phyloP scores from a whole-genome alignment of 345 rosid species.

The Populus euphratica region DNA sequence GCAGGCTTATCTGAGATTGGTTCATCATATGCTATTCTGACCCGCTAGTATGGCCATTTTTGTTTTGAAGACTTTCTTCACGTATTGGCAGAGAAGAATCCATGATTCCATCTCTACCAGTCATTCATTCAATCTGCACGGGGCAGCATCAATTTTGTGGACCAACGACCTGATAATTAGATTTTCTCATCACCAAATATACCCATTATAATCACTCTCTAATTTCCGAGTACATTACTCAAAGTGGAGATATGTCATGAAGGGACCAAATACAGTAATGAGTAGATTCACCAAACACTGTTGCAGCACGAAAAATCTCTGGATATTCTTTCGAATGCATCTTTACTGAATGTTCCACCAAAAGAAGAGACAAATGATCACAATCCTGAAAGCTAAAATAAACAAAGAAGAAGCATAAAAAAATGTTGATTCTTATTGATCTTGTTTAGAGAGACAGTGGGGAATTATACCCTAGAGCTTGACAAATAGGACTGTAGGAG shows the following conservation, averaged over 20 bases:
- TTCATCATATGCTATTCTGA: neutral
- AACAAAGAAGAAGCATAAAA: neutral
- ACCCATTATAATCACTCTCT: neutral
- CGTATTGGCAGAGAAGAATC: neutral
- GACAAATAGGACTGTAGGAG: neutral
- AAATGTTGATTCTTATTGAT: neutral
- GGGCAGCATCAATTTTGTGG: neutral
- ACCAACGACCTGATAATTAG: neutral
- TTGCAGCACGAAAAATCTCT: neutral
- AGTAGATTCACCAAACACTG: neutral
- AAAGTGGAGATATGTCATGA: neutral
- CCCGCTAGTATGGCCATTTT: neutral
- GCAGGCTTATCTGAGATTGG: neutral
- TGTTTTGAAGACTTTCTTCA: neutral
- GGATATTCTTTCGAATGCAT: too few relatives aligned
- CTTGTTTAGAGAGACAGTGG: constrained; percentile 5
- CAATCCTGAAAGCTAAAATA: neutral
- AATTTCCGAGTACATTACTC: neutral
- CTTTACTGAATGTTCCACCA: neutral
- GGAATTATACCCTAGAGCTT: neutral
- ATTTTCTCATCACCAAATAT: neutral
- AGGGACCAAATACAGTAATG: neutral
- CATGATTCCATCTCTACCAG: neutral
- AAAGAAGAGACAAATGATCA: neutral
- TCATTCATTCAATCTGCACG: neutral